Evolutionary conservation across 2,329 filamentous ascomycete species (phyloP), one percentile per base, ranked within the genome.

Genomic region (Trichoderma sp.): DNA sequence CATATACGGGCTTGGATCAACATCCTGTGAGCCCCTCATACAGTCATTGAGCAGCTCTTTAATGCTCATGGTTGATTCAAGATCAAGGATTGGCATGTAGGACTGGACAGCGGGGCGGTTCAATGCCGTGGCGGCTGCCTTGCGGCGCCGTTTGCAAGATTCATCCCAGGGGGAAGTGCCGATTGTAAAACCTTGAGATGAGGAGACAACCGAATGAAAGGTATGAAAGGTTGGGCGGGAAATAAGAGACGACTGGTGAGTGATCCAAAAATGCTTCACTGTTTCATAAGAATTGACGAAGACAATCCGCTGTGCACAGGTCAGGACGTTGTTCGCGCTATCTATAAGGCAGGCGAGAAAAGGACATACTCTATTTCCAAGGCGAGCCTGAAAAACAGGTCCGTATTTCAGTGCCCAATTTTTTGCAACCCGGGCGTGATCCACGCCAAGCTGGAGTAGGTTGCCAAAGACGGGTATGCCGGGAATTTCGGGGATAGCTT

Each of bases 121-220:
- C 25, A 94, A 83, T 0, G 92, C 91, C 5, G 91, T 93, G 4
- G 90, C 91, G 1, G 91, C 92, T 0, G 90, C 91, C 80, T 93
- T 94, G 70, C 92, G 87, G 10, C 91, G 86, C 27, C 84, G 82
- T 77, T 94, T 94, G 79, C 90, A 92, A 2, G 89, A 92, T 60
- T 93, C 91, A 70, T 94, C 91, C 90, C 92, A 95, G 0, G 92
- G 92, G 0, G 91, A 93, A 0, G 92, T 93, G 1, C 92, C 92
- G 69, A 95, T 93, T 0, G 92, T 94, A 78, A 93, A 91, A 6
- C 91, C 91, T 72, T 93, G 90, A 0, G 90, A 92, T 37, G 84
- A 87, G 1, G 91, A 93, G 3, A 93, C 89, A 4, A 94, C 89
- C 5, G 86, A 91, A 78, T 94, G 92, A 77, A 94, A 94, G 1